Percentiles rank a stretch among this genome's conserved stretches.
phyloP scores from a whole-genome alignment of 2,329 filamentous ascomycete genomes.

The Colletotrichum tropicale region DNA sequence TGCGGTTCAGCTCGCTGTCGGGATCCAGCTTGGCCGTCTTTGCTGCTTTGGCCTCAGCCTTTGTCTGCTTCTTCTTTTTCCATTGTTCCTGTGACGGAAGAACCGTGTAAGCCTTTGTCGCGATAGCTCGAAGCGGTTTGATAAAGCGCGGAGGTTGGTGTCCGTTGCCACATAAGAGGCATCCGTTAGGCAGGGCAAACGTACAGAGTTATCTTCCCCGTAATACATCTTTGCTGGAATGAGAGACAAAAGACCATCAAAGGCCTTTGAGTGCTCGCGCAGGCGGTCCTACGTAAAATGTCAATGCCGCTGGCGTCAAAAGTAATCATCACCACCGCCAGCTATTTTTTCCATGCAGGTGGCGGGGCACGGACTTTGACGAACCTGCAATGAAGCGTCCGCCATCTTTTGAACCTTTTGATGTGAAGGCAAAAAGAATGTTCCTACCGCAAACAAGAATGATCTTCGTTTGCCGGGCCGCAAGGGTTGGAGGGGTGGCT shows the following conservation, averaged over 20 bases:
- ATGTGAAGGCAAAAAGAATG: not conserved
- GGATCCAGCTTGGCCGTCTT: constrained; percentile 91
- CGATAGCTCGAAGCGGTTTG: not conserved
- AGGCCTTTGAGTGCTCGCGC: constrained; percentile 67
- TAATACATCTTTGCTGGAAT: constrained; percentile 94
- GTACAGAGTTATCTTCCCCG: constrained; percentile 81
- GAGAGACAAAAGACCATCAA: constrained; percentile 84
- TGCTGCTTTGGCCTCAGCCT: constrained; percentile 81
- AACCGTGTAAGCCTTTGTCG: not conserved
- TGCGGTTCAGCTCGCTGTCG: constrained; percentile 78
- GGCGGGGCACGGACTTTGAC: constrained; percentile 31
- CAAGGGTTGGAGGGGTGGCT: not conserved
- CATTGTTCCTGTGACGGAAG: constrained; percentile 76
- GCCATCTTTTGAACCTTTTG: constrained; percentile 37
- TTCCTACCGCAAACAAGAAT: not conserved
- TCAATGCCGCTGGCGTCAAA: not conserved
- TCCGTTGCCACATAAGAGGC: not conserved
- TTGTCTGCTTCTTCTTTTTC: constrained; percentile 94
- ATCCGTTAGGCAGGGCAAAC: constrained; percentile 38
- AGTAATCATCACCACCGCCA: constrained; percentile 4
- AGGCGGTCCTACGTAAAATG: constrained; percentile 23
- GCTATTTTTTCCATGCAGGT: not conserved
- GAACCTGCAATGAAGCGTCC: constrained; percentile 52
- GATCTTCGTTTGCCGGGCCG: not conserved
- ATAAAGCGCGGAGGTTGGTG: not conserved